These are phyloP conservation scores for Pseudocercospora fijiensis DNA, from an alignment of 2,329 filamentous ascomycete genomes.

Conservation along the genomic window DNA sequence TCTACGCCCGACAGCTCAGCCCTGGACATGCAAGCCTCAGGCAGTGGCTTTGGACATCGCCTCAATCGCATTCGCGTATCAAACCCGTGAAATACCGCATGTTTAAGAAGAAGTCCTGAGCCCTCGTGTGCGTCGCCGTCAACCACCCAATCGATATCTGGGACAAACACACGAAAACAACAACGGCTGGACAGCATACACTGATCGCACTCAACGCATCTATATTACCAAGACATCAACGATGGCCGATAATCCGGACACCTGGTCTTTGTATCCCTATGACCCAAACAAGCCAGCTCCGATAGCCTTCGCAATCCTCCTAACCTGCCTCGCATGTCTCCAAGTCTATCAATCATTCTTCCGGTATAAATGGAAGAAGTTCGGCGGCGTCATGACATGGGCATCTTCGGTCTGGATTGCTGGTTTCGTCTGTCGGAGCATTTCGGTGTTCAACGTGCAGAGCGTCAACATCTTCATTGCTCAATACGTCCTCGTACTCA, in stretches of 20 bases:
- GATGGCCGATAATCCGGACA: constrained; percentile 10
- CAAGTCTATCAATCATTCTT: constrained; percentile 56
- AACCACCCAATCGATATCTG: neutral
- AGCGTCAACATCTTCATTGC: constrained; percentile 45
- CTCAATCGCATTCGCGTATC: constrained; percentile 1
- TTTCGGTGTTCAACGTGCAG: constrained; percentile 53
- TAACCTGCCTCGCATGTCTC: constrained; percentile 47
- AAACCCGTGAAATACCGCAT: neutral
- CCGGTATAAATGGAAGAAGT: constrained; percentile 29
- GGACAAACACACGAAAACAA: neutral
- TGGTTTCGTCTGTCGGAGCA: constrained; percentile 57
- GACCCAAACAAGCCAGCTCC: constrained; percentile 56
- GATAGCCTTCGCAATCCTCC: constrained; percentile 53
- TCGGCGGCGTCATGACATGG: constrained; percentile 31
- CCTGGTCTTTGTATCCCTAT: constrained; percentile 34
- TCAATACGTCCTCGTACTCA: constrained; percentile 43
- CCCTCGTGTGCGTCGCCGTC: neutral
- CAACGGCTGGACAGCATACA: neutral
- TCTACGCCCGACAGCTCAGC: neutral
- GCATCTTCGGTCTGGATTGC: constrained; percentile 39
- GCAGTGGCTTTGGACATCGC: neutral
- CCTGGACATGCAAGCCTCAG: constrained; percentile 1
- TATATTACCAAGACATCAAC: neutral
- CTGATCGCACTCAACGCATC: neutral
- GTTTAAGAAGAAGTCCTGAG: neutral